These are phyloP conservation scores for Mrakia frigida DNA, from an alignment of 768 basidiomycete species.

Conservation along the genomic window DNA sequence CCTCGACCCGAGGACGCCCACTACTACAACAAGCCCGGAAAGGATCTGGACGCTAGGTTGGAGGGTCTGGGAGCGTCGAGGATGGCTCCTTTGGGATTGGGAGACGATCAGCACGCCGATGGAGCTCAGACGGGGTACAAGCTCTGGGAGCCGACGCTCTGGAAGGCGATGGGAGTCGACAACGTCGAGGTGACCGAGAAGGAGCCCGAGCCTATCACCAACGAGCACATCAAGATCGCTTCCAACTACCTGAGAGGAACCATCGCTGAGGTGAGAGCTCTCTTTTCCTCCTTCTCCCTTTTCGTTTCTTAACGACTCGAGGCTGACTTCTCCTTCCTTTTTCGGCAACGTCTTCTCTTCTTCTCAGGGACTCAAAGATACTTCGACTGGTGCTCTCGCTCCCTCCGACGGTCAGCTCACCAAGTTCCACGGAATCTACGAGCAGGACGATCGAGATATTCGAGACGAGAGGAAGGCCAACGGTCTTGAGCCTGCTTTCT, in stretches of 20 bases:
- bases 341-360: background rate
- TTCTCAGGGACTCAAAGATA: slow-evolving; percentile 65
- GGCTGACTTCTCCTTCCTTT: background rate
- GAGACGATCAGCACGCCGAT: slow-evolving; percentile 96
- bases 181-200: slow-evolving; percentile 78
- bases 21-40: slow-evolving; percentile 95
- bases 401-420: slow-evolving; percentile 88
- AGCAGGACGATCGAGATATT: slow-evolving; percentile 87
- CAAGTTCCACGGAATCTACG: slow-evolving; percentile 64
- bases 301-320: background rate
- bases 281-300: background rate
- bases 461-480: slow-evolving; percentile 89
- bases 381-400: slow-evolving; percentile 81
- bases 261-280: slow-evolving; percentile 57
- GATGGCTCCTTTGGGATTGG: slow-evolving; percentile 68
- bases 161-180: slow-evolving; percentile 93
- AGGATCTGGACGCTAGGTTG: slow-evolving; percentile 77
- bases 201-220: slow-evolving; percentile 94
- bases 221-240: slow-evolving; percentile 98
- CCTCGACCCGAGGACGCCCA: slow-evolving; percentile 92
- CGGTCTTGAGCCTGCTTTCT: slow-evolving; percentile 89
- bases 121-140: slow-evolving; percentile 95
- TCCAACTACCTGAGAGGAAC: slow-evolving; percentile 90
- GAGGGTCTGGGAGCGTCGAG: slow-evolving; percentile 74
- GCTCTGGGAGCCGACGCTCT: slow-evolving; percentile 84